These are phyloP conservation scores for Euphorbia peplus DNA, from an alignment of 345 rosid genomes.

Conservation along the genomic window DNA sequence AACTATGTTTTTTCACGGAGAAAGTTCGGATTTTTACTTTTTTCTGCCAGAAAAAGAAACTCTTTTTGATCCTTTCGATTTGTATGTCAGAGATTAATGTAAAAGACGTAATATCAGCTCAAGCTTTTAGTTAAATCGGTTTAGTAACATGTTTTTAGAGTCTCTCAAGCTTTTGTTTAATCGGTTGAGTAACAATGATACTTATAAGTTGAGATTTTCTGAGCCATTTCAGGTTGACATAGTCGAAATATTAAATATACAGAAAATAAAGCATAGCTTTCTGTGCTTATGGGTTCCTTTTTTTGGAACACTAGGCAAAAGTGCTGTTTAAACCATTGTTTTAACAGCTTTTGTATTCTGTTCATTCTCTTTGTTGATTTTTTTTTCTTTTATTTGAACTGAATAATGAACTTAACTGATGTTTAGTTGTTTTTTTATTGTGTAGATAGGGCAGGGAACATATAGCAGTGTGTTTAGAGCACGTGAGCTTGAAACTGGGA, in stretches of 20 bases:
- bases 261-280: neutral
- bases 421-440: conserved; percentile 12
- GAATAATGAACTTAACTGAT: conserved; percentile 1
- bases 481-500: conserved; percentile 68
- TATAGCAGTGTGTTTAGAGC: conserved; percentile 96
- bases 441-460: conserved; percentile 96
- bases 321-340: neutral
- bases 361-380: neutral
- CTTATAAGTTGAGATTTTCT: neutral
- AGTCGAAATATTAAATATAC: neutral
- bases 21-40: neutral
- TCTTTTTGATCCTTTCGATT: neutral
- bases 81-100: too few species aligned
- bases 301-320: neutral
- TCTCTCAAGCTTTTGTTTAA: too few species aligned
- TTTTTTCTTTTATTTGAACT: neutral
- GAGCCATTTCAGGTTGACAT: neutral
- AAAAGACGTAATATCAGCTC: too few species aligned
- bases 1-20: neutral
- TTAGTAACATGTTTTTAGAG: too few species aligned
- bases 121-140: too few species aligned
- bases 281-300: neutral
- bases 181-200: too few species aligned
- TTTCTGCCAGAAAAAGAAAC: neutral
- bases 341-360: too few species aligned